These are phyloP conservation scores for Apiospora pterosperma DNA, from an alignment of 2,329 filamentous ascomycete genomes.

Conservation along the genomic window DNA sequence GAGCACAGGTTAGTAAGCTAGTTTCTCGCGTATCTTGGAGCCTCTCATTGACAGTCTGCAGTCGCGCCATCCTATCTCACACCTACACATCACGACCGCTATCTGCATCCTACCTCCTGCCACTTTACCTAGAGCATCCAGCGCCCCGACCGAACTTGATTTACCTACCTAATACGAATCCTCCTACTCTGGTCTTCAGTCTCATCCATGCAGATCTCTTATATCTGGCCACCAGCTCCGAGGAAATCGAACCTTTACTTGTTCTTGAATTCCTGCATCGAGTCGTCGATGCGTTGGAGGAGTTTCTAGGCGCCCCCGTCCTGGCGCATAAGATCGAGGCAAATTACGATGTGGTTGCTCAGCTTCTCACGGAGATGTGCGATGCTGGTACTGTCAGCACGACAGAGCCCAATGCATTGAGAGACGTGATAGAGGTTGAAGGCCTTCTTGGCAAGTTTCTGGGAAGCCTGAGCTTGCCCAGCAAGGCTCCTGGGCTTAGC, in stretches of 20 bases:
- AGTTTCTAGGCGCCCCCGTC: constrained; percentile 86
- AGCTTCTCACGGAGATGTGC: constrained; percentile 93
- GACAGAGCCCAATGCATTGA: constrained; percentile 88
- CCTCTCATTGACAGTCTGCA: constrained; percentile 36
- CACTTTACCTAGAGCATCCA: constrained; percentile 82
- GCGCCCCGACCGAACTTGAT: constrained; percentile 80
- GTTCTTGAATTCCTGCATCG: constrained; percentile 94
- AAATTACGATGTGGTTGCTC: constrained; percentile 90
- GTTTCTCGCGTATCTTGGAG: background rate
- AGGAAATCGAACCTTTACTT: constrained; percentile 84
- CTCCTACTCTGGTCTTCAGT: constrained; percentile 85
- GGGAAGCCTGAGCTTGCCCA: constrained; percentile 80
- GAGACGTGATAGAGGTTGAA: constrained; percentile 89
- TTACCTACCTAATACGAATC: constrained; percentile 77
- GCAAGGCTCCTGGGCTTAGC: constrained; percentile 38
- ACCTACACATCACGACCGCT: constrained; percentile 81
- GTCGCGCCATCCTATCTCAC: constrained; percentile 82
- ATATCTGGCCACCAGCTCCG: constrained; percentile 79
- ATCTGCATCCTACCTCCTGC: constrained; percentile 70
- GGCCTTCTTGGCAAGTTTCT: constrained; percentile 86
- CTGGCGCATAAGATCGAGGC: constrained; percentile 82
- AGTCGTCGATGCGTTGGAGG: constrained; percentile 86
- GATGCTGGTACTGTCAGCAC: constrained; percentile 87
- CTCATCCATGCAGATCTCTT: constrained; percentile 83
- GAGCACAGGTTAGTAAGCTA: constrained; percentile 72